Conservation (phyloP, 2,329 filamentous ascomycete genomes). For the Ophiocordyceps camponoti-saundersi region DNA sequence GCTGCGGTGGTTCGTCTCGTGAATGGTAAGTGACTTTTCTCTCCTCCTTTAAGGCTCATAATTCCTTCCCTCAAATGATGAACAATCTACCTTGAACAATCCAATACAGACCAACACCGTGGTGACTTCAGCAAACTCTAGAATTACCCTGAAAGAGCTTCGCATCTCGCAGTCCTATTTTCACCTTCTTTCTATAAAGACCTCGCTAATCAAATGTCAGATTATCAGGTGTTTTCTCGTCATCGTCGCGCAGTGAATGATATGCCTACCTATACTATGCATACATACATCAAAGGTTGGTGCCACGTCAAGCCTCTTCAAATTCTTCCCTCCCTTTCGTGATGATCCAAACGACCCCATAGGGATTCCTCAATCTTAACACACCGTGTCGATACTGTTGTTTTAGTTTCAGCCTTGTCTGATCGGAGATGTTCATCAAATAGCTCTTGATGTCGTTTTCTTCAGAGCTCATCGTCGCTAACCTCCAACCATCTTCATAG, state of each 20-base stretch:
- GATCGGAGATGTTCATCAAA: slow-evolving; percentile 24
- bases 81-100: slow-evolving; percentile 33
- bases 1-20: not conserved
- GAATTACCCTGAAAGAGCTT: slow-evolving; percentile 37
- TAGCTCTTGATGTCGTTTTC: not conserved
- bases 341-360: slow-evolving; percentile 45
- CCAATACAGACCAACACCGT: slow-evolving; percentile 42
- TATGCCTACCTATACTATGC: too few relatives aligned
- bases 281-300: slow-evolving; percentile 28
- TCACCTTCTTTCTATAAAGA: not conserved
- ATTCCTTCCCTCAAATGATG: slow-evolving; percentile 13
- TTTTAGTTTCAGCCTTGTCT: slow-evolving; percentile 54
- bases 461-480: slow-evolving; percentile 11
- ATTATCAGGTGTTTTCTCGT: not conserved
- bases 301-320: slow-evolving; percentile 5
- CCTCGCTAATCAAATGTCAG: not conserved
- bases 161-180: not conserved
- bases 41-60: too few relatives aligned
- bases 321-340: slow-evolving; percentile 18
- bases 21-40: not conserved
- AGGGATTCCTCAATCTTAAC: slow-evolving; percentile 55
- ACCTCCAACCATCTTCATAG: slow-evolving; percentile 19
- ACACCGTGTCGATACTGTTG: slow-evolving; percentile 46
- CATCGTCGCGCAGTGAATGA: not conserved
- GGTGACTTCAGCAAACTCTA: slow-evolving; percentile 33